Evolutionary conservation across 2,329 filamentous ascomycete genomes (phyloP).

Genomic region (Aspergillus ibericus): DNA sequence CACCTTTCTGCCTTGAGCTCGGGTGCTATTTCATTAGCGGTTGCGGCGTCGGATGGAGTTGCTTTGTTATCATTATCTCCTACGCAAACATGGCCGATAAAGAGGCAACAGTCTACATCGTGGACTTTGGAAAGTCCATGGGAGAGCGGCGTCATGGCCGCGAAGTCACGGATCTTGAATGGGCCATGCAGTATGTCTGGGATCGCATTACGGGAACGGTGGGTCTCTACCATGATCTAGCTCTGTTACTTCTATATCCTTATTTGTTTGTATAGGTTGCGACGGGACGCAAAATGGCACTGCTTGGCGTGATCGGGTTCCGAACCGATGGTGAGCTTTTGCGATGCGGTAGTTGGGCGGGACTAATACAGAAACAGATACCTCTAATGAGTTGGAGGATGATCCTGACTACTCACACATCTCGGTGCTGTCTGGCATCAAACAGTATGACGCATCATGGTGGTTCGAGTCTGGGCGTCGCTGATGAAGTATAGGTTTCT

Average conservation of each 20-base stretch:
- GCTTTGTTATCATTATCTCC: not conserved
- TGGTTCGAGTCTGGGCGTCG: not conserved
- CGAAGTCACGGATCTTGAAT: conserved; percentile 78
- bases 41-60: not conserved
- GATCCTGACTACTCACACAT: conserved; percentile 80
- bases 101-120: conserved; percentile 86
- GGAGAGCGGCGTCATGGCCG: conserved; percentile 69
- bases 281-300: conserved; percentile 71
- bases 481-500: conserved; percentile 47
- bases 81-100: conserved; percentile 77
- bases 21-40: conserved; percentile 1
- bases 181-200: conserved; percentile 89
- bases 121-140: conserved; percentile 89
- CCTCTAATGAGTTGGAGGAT: conserved; percentile 64
- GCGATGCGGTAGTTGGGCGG: not conserved
- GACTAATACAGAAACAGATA: conserved; percentile 47
- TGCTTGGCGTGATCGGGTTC: conserved; percentile 77
- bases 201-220: conserved; percentile 81
- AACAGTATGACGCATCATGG: conserved; percentile 60
- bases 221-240: conserved; percentile 29
- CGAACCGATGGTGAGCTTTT: conserved; percentile 65
- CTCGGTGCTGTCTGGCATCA: conserved; percentile 63
- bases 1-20: conserved; percentile 16
- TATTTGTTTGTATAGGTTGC: conserved; percentile 46
- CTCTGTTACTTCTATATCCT: not conserved